Conservation (phyloP, 352 stramenopile species). For the Aphanomyces stellatus region DNA sequence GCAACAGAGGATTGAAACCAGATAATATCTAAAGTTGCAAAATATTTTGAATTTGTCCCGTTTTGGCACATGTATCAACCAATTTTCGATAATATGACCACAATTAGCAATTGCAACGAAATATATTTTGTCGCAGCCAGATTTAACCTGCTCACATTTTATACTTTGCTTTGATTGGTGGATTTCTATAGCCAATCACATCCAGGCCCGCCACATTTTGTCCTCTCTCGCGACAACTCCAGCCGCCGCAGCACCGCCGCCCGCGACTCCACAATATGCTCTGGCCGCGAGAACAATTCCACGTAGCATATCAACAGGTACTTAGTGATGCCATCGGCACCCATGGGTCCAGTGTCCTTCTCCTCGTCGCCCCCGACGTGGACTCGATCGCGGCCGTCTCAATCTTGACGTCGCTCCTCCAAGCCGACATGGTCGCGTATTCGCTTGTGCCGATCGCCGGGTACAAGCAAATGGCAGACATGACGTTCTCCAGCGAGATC, state of each 20-base stretch:
- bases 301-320: conserved; percentile 75
- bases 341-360: conserved; percentile 73
- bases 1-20: no score
- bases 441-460: conserved; percentile 61
- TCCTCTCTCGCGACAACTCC: background rate
- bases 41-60: no score
- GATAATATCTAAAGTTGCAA: no score
- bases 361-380: conserved; percentile 91
- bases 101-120: no score
- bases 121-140: no score
- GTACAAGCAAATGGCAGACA: conserved; percentile 74
- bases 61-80: no score
- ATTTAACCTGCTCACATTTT: no score
- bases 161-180: background rate
- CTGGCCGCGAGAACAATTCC: conserved; percentile 81
- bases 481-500: conserved; percentile 46
- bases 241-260: background rate
- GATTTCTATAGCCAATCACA: background rate
- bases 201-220: background rate
- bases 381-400: conserved; percentile 92
- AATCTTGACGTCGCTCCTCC: conserved; percentile 84
- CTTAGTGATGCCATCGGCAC: conserved; percentile 65
- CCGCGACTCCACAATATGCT: conserved; percentile 45
- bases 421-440: conserved; percentile 72
- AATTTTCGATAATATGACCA: no score